Percentiles rank a stretch among this genome's conserved stretches.
phyloP scores from a whole-genome alignment of 1,284 basidiomycete species.

The Psilocybe mexicana region DNA sequence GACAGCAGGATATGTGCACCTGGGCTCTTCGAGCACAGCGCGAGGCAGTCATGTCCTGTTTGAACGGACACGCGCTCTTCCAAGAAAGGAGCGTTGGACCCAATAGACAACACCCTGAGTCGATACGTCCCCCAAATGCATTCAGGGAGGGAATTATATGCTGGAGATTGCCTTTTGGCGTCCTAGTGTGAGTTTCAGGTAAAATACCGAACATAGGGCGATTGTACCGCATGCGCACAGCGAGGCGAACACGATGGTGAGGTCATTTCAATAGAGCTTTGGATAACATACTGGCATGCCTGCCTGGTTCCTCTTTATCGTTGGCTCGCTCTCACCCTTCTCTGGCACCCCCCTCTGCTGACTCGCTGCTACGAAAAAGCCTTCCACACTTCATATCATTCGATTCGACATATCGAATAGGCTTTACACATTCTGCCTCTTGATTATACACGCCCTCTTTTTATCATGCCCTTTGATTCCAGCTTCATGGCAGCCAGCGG shows the following conservation, averaged over 20 bases:
- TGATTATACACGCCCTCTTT: not conserved
- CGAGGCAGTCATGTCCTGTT: conserved; percentile 1
- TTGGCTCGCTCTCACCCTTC: not conserved
- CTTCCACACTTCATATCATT: not conserved
- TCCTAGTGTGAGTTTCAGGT: not conserved
- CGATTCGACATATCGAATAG: not conserved
- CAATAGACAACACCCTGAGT: not conserved
- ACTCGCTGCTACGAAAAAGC: not conserved
- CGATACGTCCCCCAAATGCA: not conserved
- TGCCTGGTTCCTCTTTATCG: not conserved
- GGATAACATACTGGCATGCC: not conserved
- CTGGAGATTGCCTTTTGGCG: not conserved
- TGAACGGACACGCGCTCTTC: not conserved
- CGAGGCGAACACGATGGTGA: not conserved
- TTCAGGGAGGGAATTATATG: not conserved
- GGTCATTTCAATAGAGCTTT: not conserved
- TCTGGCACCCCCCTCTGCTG: not conserved
- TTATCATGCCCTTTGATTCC: conserved; percentile 17
- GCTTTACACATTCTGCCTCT: not conserved
- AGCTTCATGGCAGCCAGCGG: conserved; percentile 15
- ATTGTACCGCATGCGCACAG: not conserved
- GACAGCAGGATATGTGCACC: not conserved
- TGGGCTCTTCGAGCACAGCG: not conserved
- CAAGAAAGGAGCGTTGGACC: conserved; percentile 1
- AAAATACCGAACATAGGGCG: not conserved